phyloP scores from a whole-genome alignment of 805 yeast genomes.

The Zygotorulaspora chibaensis region DNA sequence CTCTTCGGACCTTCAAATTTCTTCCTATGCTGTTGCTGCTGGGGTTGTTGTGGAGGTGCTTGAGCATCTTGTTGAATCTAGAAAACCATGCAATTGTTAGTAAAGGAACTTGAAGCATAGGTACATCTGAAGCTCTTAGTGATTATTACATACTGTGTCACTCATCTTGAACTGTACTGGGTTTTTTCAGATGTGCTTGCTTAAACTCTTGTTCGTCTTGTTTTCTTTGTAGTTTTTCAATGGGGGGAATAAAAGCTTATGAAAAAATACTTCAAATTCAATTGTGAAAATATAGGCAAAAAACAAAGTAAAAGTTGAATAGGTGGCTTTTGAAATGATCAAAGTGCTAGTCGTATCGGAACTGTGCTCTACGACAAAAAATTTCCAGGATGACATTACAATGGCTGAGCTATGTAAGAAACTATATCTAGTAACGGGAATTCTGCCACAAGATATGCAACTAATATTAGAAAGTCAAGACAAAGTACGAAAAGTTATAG shows the following conservation, averaged over 20 bases:
- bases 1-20: conserved; percentile 74
- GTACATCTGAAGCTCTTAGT: no score
- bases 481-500: neutral
- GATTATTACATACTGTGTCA: conserved; percentile 9
- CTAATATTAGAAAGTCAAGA: conserved; percentile 12
- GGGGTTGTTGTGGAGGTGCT: conserved; percentile 21
- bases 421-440: conserved; percentile 27
- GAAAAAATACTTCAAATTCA: neutral
- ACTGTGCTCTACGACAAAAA: conserved; percentile 20
- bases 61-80: conserved; percentile 13
- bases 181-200: neutral
- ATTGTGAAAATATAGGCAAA: no score
- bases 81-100: neutral
- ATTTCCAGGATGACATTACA: conserved; percentile 13
- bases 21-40: conserved; percentile 32
- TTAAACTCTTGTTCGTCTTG: neutral
- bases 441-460: conserved; percentile 28
- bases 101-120: neutral
- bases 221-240: neutral
- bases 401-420: conserved; percentile 21
- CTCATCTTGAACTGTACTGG: conserved; percentile 7
- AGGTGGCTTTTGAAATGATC: conserved; percentile 3
- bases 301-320: neutral
- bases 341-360: conserved; percentile 18
- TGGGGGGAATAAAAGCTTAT: neutral